A percentile compares a stretch with the other conserved stretches of the same genome.
These are phyloP conservation scores for Wickerhamiella alocasiicola DNA, from an alignment of 805 yeast species.

Conservation along the genomic window DNA sequence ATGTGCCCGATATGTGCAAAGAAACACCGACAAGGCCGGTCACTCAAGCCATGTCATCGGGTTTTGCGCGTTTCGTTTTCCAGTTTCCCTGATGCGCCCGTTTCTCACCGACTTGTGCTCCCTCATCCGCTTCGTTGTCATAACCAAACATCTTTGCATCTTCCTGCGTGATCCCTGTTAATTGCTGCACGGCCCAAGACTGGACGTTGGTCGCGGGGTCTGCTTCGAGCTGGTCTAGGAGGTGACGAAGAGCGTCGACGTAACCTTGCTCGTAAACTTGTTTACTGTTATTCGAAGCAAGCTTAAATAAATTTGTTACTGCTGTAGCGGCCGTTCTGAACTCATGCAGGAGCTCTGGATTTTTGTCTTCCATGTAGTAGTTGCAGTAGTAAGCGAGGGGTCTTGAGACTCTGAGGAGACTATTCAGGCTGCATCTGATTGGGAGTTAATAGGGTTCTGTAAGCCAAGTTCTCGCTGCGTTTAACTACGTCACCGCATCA, in stretches of 20 bases:
- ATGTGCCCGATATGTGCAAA: too few relatives aligned
- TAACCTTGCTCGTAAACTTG: constrained; percentile 11
- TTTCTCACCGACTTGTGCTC: constrained; percentile 6
- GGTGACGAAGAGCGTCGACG: constrained; percentile 7
- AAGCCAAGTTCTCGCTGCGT: too few relatives aligned
- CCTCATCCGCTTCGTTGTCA: constrained; percentile 4
- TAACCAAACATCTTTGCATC: not conserved
- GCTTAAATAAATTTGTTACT: constrained; percentile 11
- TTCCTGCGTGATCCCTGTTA: constrained; percentile 5
- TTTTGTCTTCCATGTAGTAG: constrained; percentile 5
- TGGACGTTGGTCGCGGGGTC: constrained; percentile 5
- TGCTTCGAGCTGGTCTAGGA: constrained; percentile 10
- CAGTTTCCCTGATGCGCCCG: constrained; percentile 5
- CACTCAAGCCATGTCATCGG: too few relatives aligned
- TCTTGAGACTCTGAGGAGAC: too few relatives aligned
- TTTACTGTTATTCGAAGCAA: constrained; percentile 2
- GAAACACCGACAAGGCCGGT: too few relatives aligned
- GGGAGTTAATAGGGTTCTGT: too few relatives aligned
- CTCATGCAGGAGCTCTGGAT: constrained; percentile 8
- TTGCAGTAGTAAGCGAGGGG: too few relatives aligned
- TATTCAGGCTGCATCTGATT: too few relatives aligned
- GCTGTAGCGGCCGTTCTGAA: constrained; percentile 12
- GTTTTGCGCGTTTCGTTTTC: constrained; percentile 9
- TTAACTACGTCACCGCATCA: too few relatives aligned
- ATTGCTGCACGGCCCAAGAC: constrained; percentile 11